phyloP scores from a whole-genome alignment of 148 eudicot species.

The Rhododendron molle region DNA sequence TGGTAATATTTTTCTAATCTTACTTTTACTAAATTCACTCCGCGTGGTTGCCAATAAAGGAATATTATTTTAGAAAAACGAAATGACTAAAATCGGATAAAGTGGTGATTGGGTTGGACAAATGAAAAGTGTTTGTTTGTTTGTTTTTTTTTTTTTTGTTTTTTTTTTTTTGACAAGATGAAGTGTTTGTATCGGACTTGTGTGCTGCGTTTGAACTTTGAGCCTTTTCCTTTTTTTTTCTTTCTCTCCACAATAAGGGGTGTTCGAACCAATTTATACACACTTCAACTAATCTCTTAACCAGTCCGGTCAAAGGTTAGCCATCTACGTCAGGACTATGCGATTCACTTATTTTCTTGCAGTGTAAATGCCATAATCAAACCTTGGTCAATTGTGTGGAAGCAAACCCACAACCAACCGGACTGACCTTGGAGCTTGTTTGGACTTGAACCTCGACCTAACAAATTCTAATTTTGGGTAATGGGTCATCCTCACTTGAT shows the following conservation, averaged over 20 bases:
- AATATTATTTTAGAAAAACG: too few species aligned
- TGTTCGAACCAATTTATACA: background rate
- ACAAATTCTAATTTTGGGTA: background rate
- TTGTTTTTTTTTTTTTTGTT: too few species aligned
- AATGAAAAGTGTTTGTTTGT: too few species aligned
- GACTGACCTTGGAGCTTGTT: background rate
- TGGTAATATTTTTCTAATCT: background rate
- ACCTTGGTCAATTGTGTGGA: too few species aligned
- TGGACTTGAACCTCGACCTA: background rate
- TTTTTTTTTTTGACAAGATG: too few species aligned
- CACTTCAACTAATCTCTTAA: background rate
- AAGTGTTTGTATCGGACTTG: background rate
- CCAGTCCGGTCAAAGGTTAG: fast-evolving
- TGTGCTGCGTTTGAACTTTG: background rate
- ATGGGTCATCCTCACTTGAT: too few species aligned
- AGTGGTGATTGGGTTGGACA: background rate
- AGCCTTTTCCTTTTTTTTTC: background rate
- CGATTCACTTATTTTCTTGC: too few species aligned
- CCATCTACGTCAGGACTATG: too few species aligned
- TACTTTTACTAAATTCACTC: background rate
- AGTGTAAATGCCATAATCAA: too few species aligned
- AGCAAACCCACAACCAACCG: too few species aligned
- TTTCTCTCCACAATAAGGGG: too few species aligned
- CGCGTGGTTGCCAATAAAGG: background rate
- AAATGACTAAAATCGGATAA: background rate